Base-by-base conservation (phyloP, 2,329 filamentous ascomycete species). In the Venturiaceae sp. region DNA sequence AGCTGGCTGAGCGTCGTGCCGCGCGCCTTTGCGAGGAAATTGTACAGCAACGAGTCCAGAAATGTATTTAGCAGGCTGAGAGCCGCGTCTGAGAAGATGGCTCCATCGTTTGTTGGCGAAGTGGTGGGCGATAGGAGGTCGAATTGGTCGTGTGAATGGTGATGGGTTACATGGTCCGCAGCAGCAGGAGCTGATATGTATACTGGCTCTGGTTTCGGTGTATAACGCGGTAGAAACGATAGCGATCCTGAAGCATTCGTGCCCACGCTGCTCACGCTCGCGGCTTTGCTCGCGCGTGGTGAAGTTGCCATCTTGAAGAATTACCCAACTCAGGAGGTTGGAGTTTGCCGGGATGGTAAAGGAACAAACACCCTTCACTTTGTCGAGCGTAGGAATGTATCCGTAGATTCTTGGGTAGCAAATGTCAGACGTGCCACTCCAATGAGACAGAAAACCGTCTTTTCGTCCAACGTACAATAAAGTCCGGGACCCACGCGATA, bases 181-280 rank as follows among this genome's bases (percentile, higher is more conserved):
- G 92, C 94, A 60, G 92, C 90, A 50, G 90, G 87, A 33, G 84
- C 80, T 52, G 92, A 92, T 66, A 99, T 92, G 74, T 95, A 99
- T 19, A 85, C 88, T 32, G 94, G 86, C 63, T 87, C 53, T 28
- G 58, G 58, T 21, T 41, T 50, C n/a, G 79, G 9, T 92, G 94
- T 50, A 85, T 85, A 60, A 92, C 81, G 54, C 77, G 77, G 34
- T 82, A 70, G 90, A 87, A 56, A 88, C 87, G 52, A 84, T 82
- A 71, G 83, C 78, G 54, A 87, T 74, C 66, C 80, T 80, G 67
- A 78, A 75, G 70, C 73, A 76, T 66, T 58, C 65, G 64, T 57
- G 68, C 68, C 62, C 66, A 80, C 75, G 62, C 81, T 77, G 62
- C 34, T 57, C 63, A 87, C 79, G 71, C 86, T 89, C 52, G 64